Evolutionary conservation across 2,329 filamentous ascomycete species (phyloP), one percentile per base, ranked within the genome.

Genomic region (Dissoconium aciculare): DNA sequence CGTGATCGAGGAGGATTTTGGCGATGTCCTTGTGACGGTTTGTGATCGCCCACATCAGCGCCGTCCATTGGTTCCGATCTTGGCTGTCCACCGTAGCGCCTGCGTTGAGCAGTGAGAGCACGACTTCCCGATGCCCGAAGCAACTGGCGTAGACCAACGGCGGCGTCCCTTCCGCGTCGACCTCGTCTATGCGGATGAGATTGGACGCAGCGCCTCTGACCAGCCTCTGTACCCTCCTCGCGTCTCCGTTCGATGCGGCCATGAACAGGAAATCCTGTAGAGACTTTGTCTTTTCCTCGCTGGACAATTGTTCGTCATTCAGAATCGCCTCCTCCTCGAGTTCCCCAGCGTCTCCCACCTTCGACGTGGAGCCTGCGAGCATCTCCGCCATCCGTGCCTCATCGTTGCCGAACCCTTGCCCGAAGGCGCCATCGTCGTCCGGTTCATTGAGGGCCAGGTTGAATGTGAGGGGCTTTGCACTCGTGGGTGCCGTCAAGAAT

Each of bases 21-120:
- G 87, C 85, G 43, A 98, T 98, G 28, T 75, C 76, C 58, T 95
- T 95, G 58, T 98, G 89, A 34, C 85, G 67, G 56, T 98, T 98
- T 33, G 89, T 98, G 82, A 95, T 95, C 29, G 89, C 87, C 89
- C 89, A 98, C 85, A 98, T 98, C 38, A 98, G 66, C 10, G 89
- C 81, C 48, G 82, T 95, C 89, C 89, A 98, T 51, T 91, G 78
- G 52, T 95, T 95, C 40, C 78, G 80, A 53, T 98, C 89, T 56
- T 95, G 87, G 47, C 78, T 78, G 58, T 98, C 84, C 31, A 95
- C 84, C 46, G 83, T 71, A 23, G 78, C 87, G 14, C 87, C 85
- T 6, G 83, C 82, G 36, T 83, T 71, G 31, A 98, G 71, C 30
- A 98, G 68, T 21, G 78, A 73, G 36, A 78, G 69, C 14, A 95